Evolutionary conservation across 108 stramenopile species (phyloP), one percentile per base, ranked within the genome.

Genomic region (Skeletonema tropicum): DNA sequence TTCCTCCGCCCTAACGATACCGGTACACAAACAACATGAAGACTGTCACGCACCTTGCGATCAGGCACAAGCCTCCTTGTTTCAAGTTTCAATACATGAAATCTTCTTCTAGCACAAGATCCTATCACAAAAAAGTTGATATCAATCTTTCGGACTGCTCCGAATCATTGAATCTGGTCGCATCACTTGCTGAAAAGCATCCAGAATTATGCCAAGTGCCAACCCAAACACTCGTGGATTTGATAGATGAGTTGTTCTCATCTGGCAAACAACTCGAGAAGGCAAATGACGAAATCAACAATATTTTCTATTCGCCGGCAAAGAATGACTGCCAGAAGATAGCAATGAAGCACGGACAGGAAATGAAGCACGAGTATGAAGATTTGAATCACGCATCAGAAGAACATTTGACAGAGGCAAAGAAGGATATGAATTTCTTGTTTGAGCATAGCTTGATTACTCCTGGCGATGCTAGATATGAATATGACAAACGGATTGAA

Each of bases 401-500:
- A 7, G 85, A 77, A 61, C 73, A 71, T 13, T 62, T 82, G 12
- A 41, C 15, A 21, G 19, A 66, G 64, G 86, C 83, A 15, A 87
- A 87, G 72, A 46, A 66, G 33, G 70, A 77, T 21, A 87, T 87
- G 86, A 71, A 68, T 39, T 35, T 74, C 2, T 32, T 63, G 26
- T 87, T 78, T 59, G 80, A 84, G 65, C 59, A 58, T n/a, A 26
- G 15, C 42, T 21, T 33, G 38, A 23, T 85, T 15, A 26, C 74
- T 57, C 83, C 83, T 23, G 83, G 83, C 4, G 83, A 87, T 64
- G 68, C 41, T n/a, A 77, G 62, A 26, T 87, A 70, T 61, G 77
- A 72, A 48, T 87, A 76, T 39, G 86, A 87, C 35, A 81, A 76
- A 49, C 33, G 75, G 9, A 45, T 80, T 25, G 80, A 87, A 17